Base-by-base conservation (phyloP, 1,284 basidiomycete genomes). In the Flammula alnicola region DNA sequence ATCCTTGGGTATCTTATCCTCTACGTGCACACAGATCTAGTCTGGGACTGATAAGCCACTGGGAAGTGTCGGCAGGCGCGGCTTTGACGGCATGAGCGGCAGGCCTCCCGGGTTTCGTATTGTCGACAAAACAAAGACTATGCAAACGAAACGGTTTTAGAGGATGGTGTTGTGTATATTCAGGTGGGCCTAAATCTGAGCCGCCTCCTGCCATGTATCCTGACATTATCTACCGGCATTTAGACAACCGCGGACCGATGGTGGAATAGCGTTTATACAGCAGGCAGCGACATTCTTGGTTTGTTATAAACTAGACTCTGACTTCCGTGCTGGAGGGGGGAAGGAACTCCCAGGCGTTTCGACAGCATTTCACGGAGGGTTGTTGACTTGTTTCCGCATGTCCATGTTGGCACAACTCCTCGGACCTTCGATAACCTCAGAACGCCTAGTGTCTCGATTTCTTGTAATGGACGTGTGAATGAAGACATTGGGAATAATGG, bases 51-150 rank as follows among this genome's bases (percentile, higher is more conserved):
- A n/a, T n/a, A n/a, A n/a, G n/a, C n/a, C n/a, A n/a, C n/a, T n/a
- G n/a, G n/a, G n/a, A n/a, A n/a, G n/a, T n/a, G n/a, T n/a, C n/a
- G n/a, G n/a, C n/a, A n/a, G n/a, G n/a, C n/a, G n/a, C n/a, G n/a
- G n/a, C n/a, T n/a, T n/a, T n/a, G n/a, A n/a, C n/a, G n/a, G n/a
- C n/a, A n/a, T n/a, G n/a, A n/a, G n/a, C n/a, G n/a, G n/a, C n/a
- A n/a, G n/a, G n/a, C n/a, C n/a, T n/a, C n/a, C n/a, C 61, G 62
- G 63, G 47, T 37, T 71, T 26, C 67, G 69, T 20, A 52, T 73
- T 16, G 66, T 70, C 23, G 54, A 67, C 23, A 61, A 63, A 29
- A 63, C 62, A 1, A 63, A 58, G 30, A 56, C 6, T 57, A 44
- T 35, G 54, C 56, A 4, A 68, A 63, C 38, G 69, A 71, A 51